phyloP scores from a whole-genome alignment of 2,329 filamentous ascomycete species.

The Paracamarosporium sp. region DNA sequence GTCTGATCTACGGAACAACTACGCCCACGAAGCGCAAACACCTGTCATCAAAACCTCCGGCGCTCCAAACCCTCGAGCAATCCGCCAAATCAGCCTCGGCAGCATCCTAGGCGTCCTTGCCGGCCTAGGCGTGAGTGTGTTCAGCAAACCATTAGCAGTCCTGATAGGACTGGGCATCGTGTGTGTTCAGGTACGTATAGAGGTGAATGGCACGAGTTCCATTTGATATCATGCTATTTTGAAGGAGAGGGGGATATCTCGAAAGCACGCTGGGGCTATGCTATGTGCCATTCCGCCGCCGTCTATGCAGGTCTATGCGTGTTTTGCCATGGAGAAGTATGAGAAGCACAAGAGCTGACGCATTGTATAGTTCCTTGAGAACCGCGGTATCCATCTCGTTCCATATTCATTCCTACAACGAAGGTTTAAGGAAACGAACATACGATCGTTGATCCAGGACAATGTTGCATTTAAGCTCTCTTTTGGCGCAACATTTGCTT shows the following conservation, averaged over 20 bases:
- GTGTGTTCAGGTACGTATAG: constrained; percentile 63
- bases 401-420: constrained; percentile 58
- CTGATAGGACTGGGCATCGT: constrained; percentile 70
- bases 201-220: not conserved
- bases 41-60: constrained; percentile 49
- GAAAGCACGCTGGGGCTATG: constrained; percentile 12
- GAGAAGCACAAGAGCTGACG: constrained; percentile 23
- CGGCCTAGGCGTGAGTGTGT: constrained; percentile 71
- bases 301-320: constrained; percentile 12
- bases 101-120: constrained; percentile 53
- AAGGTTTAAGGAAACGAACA: constrained; percentile 58
- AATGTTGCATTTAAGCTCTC: constrained; percentile 71
- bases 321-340: not conserved
- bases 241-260: constrained; percentile 12
- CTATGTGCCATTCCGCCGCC: constrained; percentile 6
- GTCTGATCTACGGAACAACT: constrained; percentile 40
- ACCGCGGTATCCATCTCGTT: constrained; percentile 58
- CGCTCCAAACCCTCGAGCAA: constrained; percentile 47
- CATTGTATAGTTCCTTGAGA: constrained; percentile 54
- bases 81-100: constrained; percentile 55
- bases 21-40: constrained; percentile 47
- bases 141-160: constrained; percentile 73
- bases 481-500: constrained; percentile 75
- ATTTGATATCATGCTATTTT: not conserved
- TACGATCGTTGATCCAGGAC: constrained; percentile 60